phyloP scores from a whole-genome alignment of 1,284 basidiomycete genomes.

The Trichosporon sp. region DNA sequence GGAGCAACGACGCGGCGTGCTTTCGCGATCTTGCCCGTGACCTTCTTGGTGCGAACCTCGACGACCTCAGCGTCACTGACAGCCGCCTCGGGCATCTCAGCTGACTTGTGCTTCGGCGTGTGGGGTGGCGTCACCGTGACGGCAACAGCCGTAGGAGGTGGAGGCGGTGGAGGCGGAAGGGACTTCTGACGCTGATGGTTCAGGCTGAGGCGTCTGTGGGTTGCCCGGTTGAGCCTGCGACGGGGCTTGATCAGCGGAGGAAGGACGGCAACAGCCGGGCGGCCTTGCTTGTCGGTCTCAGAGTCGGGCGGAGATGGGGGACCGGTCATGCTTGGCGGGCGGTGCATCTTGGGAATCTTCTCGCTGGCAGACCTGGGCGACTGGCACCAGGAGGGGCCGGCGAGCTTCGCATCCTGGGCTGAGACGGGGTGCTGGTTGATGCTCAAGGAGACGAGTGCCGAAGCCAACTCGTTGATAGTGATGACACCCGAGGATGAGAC shows the following conservation, averaged over 20 bases:
- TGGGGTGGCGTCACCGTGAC: not conserved
- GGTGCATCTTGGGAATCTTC: conserved; percentile 6
- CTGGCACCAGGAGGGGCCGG: not conserved
- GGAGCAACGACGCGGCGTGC: not conserved
- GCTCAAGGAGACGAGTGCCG: not conserved
- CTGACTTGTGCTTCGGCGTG: not conserved
- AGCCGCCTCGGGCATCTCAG: not conserved
- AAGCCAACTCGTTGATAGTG: not conserved
- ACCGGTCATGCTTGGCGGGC: not conserved
- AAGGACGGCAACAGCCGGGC: not conserved
- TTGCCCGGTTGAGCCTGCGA: conserved; percentile 7
- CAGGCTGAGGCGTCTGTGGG: conserved; percentile 12
- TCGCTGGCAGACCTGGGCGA: not conserved
- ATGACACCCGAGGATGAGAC: conserved; percentile 2
- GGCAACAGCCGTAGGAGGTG: not conserved
- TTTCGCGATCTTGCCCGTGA: not conserved
- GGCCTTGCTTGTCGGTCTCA: conserved; percentile 1
- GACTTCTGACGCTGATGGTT: conserved; percentile 8
- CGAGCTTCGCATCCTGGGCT: not conserved
- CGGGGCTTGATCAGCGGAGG: conserved; percentile 15
- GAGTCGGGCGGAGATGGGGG: conserved; percentile 17
- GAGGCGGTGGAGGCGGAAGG: conserved; percentile 7
- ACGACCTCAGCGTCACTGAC: not conserved
- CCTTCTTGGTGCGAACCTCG: conserved; percentile 9
- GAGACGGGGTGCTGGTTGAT: not conserved